A percentile compares a stretch with the other conserved stretches of the same genome.
phyloP scores from a whole-genome alignment of 179 eudicot genomes.

The Gypsophila paniculata region DNA sequence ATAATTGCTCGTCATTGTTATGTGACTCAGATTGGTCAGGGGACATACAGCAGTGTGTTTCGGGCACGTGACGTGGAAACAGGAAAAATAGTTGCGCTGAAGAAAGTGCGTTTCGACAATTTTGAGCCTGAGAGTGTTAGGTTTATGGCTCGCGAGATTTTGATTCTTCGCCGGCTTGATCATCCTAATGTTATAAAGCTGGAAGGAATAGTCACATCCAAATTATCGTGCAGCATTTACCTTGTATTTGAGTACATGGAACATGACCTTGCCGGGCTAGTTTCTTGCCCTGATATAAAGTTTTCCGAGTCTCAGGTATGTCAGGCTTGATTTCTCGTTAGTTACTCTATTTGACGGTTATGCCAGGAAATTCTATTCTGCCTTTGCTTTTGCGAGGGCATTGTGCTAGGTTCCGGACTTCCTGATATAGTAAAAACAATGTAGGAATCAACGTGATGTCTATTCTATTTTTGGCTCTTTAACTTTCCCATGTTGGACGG shows the following conservation, averaged over 20 bases:
- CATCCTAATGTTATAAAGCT: slow-evolving; percentile 78
- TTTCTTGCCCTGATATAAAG: slow-evolving; percentile 57
- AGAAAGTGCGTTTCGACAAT: slow-evolving; percentile 80
- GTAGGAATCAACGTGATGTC: not conserved
- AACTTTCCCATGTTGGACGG: too few relatives aligned
- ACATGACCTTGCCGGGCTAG: slow-evolving; percentile 62
- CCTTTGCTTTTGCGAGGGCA: not conserved
- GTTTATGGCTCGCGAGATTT: slow-evolving; percentile 81
- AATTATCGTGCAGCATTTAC: slow-evolving; percentile 59
- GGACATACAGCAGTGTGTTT: slow-evolving; percentile 87
- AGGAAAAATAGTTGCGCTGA: slow-evolving; percentile 73
- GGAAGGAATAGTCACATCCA: slow-evolving; percentile 58
- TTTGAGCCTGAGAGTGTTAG: slow-evolving; percentile 83
- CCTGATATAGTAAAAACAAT: not conserved
- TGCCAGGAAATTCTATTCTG: too few relatives aligned
- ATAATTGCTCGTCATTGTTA: not conserved
- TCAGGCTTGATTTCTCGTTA: not conserved
- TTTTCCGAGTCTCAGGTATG: slow-evolving; percentile 46
- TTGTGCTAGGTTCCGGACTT: not conserved
- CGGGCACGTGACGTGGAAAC: slow-evolving; percentile 62
- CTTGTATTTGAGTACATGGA: slow-evolving; percentile 66
- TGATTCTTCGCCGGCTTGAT: slow-evolving; percentile 64
- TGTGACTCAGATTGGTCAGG: slow-evolving; percentile 63
- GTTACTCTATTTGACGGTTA: not conserved
- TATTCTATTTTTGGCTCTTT: not conserved